phyloP scores from a whole-genome alignment of 2,329 filamentous ascomycete species.

The Colletotrichum limetticola region DNA sequence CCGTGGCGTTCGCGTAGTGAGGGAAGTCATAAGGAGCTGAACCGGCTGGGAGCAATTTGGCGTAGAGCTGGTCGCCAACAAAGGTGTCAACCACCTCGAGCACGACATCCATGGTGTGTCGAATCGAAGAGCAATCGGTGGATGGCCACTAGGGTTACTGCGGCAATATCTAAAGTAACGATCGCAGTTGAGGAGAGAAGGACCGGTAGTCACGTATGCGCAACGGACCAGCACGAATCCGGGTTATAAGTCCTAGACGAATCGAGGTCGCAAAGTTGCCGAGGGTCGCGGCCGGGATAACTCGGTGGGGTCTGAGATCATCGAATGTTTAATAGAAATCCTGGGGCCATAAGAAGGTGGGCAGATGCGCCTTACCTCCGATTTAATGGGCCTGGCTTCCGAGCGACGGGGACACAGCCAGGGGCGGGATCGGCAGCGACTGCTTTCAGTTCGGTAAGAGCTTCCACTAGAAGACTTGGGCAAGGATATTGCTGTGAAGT shows the following conservation, averaged over 20 bases:
- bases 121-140: background rate
- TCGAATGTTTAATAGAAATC: constrained; percentile 14
- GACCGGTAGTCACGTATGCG: background rate
- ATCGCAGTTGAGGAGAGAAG: constrained; percentile 3
- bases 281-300: constrained; percentile 2
- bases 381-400: constrained; percentile 10
- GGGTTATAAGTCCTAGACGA: constrained; percentile 4
- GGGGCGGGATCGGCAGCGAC: constrained; percentile 20
- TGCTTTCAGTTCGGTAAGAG: background rate
- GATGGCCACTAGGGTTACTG: background rate
- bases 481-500: constrained; percentile 10
- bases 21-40: constrained; percentile 64
- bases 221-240: constrained; percentile 2
- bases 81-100: constrained; percentile 88
- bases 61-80: constrained; percentile 83
- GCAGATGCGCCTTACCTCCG: constrained; percentile 11
- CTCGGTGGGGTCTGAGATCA: constrained; percentile 19
- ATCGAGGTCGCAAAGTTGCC: background rate
- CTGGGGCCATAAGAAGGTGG: constrained; percentile 2
- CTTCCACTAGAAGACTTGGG: background rate
- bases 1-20: constrained; percentile 64
- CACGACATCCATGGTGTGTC: constrained; percentile 84
- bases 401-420: background rate
- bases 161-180: background rate
- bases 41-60: constrained; percentile 72